Percentiles rank a stretch among this genome's conserved stretches.
These are phyloP conservation scores for Bryoerythrophyllum caledonicum DNA, from an alignment of 225 moss, liverwort and hornwort genomes.

Conservation along the genomic window DNA sequence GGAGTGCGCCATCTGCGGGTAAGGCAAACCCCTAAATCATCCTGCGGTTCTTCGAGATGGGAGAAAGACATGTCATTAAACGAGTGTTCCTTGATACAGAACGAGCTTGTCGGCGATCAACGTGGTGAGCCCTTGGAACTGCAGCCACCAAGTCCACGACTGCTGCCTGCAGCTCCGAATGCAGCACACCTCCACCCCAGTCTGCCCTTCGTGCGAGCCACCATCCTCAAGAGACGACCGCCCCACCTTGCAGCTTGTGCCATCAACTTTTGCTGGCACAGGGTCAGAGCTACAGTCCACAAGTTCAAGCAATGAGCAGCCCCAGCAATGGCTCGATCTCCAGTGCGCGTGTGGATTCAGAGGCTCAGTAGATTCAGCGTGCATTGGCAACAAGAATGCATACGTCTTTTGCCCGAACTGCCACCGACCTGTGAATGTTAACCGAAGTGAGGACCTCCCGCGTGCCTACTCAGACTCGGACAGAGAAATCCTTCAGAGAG, in stretches of 20 bases:
- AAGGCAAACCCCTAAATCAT: conserved; percentile 12
- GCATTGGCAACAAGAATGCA: not conserved
- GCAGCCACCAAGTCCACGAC: conserved; percentile 38
- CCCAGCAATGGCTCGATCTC: conserved; percentile 16
- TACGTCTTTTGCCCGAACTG: conserved; percentile 33
- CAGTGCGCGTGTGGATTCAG: conserved; percentile 36
- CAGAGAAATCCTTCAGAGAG: not conserved
- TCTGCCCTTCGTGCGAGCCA: conserved; percentile 33
- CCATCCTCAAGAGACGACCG: not conserved
- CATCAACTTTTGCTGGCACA: not conserved
- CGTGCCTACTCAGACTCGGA: not conserved
- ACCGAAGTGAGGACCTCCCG: not conserved
- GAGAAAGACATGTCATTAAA: not conserved
- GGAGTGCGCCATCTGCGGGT: conserved; percentile 44
- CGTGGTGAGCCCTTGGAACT: conserved; percentile 35
- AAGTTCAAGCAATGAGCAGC: not conserved
- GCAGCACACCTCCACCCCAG: conserved; percentile 14
- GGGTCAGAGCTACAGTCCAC: not conserved
- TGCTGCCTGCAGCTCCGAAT: conserved; percentile 26
- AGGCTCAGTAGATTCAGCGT: not conserved
- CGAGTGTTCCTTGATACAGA: conserved; percentile 16
- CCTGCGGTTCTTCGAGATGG: not conserved
- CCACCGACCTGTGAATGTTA: not conserved
- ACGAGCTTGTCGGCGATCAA: not conserved
- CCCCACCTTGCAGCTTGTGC: conserved; percentile 1